Percentiles rank a stretch among this genome's conserved stretches.
Conservation (phyloP, 2,329 filamentous ascomycete species). For the Xylaria sp. region DNA sequence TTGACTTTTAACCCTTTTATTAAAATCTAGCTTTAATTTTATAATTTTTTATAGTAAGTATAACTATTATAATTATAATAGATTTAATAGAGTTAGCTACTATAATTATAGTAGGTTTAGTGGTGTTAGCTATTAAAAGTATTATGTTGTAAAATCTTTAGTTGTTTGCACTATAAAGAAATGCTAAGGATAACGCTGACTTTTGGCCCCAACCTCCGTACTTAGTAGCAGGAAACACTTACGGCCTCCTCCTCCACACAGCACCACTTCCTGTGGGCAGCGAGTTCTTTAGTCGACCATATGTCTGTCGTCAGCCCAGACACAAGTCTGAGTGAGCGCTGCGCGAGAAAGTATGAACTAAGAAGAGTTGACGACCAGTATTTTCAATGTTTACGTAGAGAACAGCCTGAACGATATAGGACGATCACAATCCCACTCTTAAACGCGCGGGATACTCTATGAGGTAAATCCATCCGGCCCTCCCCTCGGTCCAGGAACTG, state of each 20-base stretch:
- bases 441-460: constrained; percentile 20
- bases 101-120: too few relatives aligned
- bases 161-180: too few relatives aligned
- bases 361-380: background rate
- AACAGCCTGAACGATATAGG: background rate
- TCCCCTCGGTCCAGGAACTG: background rate
- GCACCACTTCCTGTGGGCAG: constrained; percentile 3
- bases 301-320: background rate
- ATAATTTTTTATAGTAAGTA: too few relatives aligned
- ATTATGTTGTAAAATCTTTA: too few relatives aligned
- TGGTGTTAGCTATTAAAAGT: too few relatives aligned
- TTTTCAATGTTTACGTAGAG: background rate
- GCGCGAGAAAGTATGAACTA: background rate
- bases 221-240: background rate
- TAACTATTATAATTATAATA: too few relatives aligned
- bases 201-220: too few relatives aligned
- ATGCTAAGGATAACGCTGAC: too few relatives aligned
- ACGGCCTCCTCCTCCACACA: background rate
- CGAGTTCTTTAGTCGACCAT: background rate
- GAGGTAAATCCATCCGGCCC: constrained; percentile 3
- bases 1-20: too few relatives aligned
- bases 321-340: background rate
- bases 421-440: constrained; percentile 10
- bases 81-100: too few relatives aligned
- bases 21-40: too few relatives aligned